These are phyloP conservation scores for Cucurbita pepo DNA, from an alignment of 306 rosid species.

Conservation along the genomic window DNA sequence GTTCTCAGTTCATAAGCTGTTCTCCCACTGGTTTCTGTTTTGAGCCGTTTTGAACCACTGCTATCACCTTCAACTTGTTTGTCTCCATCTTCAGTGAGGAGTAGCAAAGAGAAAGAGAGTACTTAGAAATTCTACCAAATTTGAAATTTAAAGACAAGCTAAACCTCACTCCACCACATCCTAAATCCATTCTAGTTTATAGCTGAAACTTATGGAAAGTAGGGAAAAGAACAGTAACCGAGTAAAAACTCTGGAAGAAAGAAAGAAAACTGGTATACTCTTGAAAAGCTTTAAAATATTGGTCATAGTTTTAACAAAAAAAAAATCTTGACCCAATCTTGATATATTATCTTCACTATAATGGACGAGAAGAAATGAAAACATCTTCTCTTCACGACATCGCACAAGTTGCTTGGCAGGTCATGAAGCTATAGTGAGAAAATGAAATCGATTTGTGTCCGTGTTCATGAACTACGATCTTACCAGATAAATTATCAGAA, in stretches of 20 bases:
- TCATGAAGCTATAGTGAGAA: background rate
- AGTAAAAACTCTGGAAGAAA: background rate
- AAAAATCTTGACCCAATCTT: background rate
- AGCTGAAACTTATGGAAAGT: background rate
- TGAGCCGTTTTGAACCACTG: conserved; percentile 7
- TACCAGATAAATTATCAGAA: conserved; percentile 40
- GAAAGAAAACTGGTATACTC: background rate
- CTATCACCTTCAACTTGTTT: conserved; percentile 23
- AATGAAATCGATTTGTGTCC: background rate
- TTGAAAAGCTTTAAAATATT: background rate
- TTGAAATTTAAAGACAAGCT: background rate
- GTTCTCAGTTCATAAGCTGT: conserved; percentile 7
- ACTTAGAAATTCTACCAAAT: background rate
- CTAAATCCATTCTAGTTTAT: background rate
- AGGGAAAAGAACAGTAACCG: background rate
- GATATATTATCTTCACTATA: background rate
- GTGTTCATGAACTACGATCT: background rate
- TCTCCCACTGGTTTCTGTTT: conserved; percentile 9
- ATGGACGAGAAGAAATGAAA: background rate
- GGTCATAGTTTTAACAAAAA: background rate
- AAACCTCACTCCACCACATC: background rate
- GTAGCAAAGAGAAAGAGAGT: background rate
- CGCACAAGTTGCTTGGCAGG: background rate
- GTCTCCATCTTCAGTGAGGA: conserved; percentile 21
- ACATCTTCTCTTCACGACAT: background rate